These are phyloP conservation scores for Microthlaspi erraticum DNA, from an alignment of 345 rosid genomes.

Conservation along the genomic window DNA sequence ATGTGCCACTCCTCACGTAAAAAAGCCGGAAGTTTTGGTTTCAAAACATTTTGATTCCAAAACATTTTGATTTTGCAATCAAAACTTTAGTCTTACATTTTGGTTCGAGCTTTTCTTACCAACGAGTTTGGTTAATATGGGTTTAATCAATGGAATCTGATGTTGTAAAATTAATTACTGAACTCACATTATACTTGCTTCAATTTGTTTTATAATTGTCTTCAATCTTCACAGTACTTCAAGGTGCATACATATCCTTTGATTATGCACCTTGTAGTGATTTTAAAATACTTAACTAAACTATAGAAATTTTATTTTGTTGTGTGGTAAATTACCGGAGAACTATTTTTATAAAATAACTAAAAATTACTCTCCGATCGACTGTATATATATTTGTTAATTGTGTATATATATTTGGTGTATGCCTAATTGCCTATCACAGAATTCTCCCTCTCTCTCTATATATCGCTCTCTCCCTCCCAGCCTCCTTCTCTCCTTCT, in stretches of 20 bases:
- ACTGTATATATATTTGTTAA: background rate
- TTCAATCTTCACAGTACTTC: background rate
- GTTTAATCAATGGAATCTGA: background rate
- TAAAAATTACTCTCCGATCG: background rate
- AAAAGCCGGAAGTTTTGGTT: too few relatives aligned
- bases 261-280: background rate
- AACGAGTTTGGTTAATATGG: background rate
- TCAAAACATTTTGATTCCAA: background rate
- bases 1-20: too few relatives aligned
- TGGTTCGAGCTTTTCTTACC: background rate
- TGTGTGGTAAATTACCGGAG: background rate
- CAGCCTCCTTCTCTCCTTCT: background rate
- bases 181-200: slow-evolving; percentile 2
- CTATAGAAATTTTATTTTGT: too few relatives aligned
- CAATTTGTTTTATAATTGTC: background rate
- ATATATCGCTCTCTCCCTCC: slow-evolving; percentile 10
- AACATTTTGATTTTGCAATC: background rate
- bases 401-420: slow-evolving; percentile 21
- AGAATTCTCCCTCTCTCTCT: background rate
- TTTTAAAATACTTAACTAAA: background rate
- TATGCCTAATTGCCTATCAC: slow-evolving; percentile 13
- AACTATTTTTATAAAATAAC: background rate
- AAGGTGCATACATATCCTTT: background rate
- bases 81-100: background rate
- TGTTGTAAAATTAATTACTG: background rate